These are phyloP conservation scores for Vicia faba DNA, from an alignment of 306 rosid genomes.

Conservation along the genomic window DNA sequence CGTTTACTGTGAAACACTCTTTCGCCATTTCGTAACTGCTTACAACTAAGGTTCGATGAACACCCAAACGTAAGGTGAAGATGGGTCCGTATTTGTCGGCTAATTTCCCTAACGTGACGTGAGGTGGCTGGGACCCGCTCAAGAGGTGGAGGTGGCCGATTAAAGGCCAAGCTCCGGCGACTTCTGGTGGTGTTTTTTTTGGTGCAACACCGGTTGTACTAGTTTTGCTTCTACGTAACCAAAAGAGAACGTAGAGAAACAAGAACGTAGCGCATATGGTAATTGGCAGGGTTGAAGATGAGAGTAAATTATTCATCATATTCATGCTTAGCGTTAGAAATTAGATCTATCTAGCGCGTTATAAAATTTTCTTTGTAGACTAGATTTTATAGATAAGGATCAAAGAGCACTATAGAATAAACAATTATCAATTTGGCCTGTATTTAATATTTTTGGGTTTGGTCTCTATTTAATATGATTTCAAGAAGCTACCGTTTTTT, in stretches of 20 bases:
- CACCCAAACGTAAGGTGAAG: constrained; percentile 35
- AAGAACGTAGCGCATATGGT: neutral
- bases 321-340: neutral
- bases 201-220: too few relatives aligned
- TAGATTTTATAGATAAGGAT: neutral
- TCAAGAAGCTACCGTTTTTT: too few relatives aligned
- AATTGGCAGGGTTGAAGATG: neutral
- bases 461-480: too few relatives aligned
- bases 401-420: too few relatives aligned
- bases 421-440: too few relatives aligned
- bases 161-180: constrained; percentile 38
- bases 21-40: constrained; percentile 39
- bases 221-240: neutral
- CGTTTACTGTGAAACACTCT: constrained; percentile 45
- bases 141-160: constrained; percentile 46
- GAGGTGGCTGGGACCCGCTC: neutral
- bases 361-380: neutral
- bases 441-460: too few relatives aligned
- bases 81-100: constrained; percentile 23
- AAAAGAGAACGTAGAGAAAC: constrained; percentile 1
- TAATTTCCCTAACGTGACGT: constrained; percentile 4
- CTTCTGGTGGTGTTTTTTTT: constrained; percentile 31
- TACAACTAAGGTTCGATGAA: constrained; percentile 29
- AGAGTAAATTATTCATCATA: neutral
- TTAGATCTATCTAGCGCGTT: neutral